Percentiles rank a stretch among this genome's conserved stretches.
Conservation (phyloP, 2,329 filamentous ascomycete species). For the Penicillium sp. region DNA sequence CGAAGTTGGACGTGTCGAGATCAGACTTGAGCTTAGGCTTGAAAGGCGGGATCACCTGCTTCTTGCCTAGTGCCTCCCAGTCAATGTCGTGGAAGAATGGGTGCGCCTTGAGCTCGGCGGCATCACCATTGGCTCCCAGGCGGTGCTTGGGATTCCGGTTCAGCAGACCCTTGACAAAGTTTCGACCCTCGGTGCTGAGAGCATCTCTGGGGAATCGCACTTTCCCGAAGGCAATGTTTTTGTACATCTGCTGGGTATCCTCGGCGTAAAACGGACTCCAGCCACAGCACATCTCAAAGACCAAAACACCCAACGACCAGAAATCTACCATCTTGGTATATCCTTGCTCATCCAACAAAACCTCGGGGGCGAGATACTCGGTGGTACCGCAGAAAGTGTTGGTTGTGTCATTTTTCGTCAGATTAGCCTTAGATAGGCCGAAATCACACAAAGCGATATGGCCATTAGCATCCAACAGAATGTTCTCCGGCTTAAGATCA, state of each 20-base stretch:
- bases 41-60: conserved; percentile 93
- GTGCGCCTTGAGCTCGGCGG: conserved; percentile 90
- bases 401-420: conserved; percentile 95
- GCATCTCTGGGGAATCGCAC: conserved; percentile 95
- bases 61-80: conserved; percentile 84
- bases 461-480: conserved; percentile 92
- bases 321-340: conserved; percentile 99
- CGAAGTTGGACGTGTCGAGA: conserved; percentile 96
- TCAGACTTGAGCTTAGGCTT: conserved; percentile 96
- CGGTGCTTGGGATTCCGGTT: conserved; percentile 97
- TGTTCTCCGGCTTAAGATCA: conserved; percentile 97
- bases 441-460: conserved; percentile 98
- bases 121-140: conserved; percentile 85
- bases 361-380: conserved; percentile 94
- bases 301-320: conserved; percentile 95
- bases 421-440: conserved; percentile 93
- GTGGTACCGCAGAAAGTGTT: conserved; percentile 99
- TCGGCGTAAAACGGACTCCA: conserved; percentile 99
- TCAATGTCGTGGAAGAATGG: conserved; percentile 94
- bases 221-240: conserved; percentile 99
- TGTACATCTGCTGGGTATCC: conserved; percentile 99
- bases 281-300: conserved; percentile 99
- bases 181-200: conserved; percentile 88
- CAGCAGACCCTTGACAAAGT: conserved; percentile 95
- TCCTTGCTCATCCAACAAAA: conserved; percentile 90